A percentile compares a stretch with the other conserved stretches of the same genome.
Conservation (phyloP, 2,329 filamentous ascomycete genomes). For the Penicillium sp. region DNA sequence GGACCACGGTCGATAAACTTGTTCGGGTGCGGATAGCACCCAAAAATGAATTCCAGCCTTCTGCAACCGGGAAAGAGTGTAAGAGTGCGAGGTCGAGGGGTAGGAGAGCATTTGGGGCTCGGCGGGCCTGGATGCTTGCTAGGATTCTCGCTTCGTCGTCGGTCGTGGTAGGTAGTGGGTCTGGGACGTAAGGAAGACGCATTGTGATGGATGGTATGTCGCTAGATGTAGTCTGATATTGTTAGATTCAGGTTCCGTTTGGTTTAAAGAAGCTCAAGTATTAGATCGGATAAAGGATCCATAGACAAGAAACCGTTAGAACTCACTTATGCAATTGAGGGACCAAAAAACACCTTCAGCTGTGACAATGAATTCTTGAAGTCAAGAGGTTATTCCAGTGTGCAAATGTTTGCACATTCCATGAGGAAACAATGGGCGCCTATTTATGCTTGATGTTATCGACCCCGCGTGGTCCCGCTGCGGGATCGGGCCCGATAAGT, state of each 20-base stretch:
- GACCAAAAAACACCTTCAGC: too few species aligned
- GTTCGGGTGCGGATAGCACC: constrained; percentile 57
- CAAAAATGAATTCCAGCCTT: constrained; percentile 61
- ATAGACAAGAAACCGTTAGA: neutral
- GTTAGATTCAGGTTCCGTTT: neutral
- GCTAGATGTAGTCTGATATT: neutral
- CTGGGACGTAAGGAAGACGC: constrained; percentile 56
- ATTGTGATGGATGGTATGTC: constrained; percentile 32
- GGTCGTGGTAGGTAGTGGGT: constrained; percentile 50
- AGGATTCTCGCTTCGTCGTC: constrained; percentile 53
- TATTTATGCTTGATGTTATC: constrained; percentile 17
- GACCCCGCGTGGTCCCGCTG: constrained; percentile 23
- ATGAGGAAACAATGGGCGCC: neutral
- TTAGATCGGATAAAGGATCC: neutral
- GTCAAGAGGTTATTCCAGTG: neutral
- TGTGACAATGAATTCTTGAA: neutral
- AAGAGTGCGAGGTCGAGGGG: constrained; percentile 56
- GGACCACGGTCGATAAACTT: constrained; percentile 52
- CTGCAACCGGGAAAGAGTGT: constrained; percentile 56
- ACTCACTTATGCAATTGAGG: neutral
- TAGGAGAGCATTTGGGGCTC: constrained; percentile 52
- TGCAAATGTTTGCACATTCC: neutral
- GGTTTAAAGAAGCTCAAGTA: neutral
- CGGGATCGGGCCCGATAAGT: constrained; percentile 14
- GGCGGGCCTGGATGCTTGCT: constrained; percentile 51